Evolutionary conservation across 2,329 filamentous ascomycete species (phyloP).

Genomic region (Epichloe coenophiala): DNA sequence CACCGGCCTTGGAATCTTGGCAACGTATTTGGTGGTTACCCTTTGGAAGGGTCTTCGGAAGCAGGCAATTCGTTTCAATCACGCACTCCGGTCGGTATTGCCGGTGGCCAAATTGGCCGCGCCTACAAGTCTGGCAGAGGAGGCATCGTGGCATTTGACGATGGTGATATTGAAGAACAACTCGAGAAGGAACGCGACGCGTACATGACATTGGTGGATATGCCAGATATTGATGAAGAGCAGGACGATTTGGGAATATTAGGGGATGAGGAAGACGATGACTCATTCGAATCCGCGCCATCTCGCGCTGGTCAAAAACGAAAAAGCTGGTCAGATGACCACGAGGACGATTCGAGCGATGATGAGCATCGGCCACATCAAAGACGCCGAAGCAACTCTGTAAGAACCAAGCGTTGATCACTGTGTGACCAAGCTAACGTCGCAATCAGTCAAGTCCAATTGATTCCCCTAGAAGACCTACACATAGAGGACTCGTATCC

Average conservation of each 20-base stretch:
- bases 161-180: conserved; percentile 86
- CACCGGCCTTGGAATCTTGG: conserved; percentile 87
- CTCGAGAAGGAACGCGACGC: conserved; percentile 62
- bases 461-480: conserved; percentile 47
- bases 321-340: conserved; percentile 63
- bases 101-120: conserved; percentile 56
- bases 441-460: conserved; percentile 47
- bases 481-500: conserved; percentile 45
- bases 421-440: background rate
- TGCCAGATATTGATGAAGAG: conserved; percentile 77
- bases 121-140: conserved; percentile 67
- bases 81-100: conserved; percentile 50
- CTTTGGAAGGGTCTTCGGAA: conserved; percentile 37
- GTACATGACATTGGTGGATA: conserved; percentile 73
- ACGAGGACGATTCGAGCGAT: conserved; percentile 57
- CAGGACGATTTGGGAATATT: conserved; percentile 47
- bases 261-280: conserved; percentile 45
- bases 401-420: conserved; percentile 27
- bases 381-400: conserved; percentile 77
- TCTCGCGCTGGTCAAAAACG: conserved; percentile 50
- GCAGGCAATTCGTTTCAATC: conserved; percentile 32
- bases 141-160: conserved; percentile 88
- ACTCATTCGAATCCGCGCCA: conserved; percentile 25
- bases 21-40: conserved; percentile 77
- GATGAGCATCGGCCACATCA: conserved; percentile 66